These are phyloP conservation scores for Volvariella volvacea DNA, from an alignment of 1,284 basidiomycete genomes.

Conservation along the genomic window DNA sequence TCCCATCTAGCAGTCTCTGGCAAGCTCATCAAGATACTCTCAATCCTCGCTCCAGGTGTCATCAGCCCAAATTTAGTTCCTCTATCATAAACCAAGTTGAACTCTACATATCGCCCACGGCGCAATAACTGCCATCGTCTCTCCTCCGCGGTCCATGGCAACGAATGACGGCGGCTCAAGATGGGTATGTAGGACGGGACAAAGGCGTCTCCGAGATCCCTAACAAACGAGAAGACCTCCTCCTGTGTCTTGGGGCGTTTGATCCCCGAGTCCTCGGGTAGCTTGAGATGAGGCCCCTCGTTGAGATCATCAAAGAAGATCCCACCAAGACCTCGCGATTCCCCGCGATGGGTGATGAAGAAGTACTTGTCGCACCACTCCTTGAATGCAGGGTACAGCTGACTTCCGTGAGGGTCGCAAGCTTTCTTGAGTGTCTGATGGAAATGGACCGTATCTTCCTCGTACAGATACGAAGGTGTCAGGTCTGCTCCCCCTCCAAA, in stretches of 20 bases:
- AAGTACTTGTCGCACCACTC: conserved; percentile 99
- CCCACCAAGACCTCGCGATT: conserved; percentile 89
- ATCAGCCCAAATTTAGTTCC: conserved; percentile 86
- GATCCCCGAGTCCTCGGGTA: conserved; percentile 32
- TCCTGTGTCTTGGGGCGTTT: conserved; percentile 49
- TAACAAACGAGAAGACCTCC: conserved; percentile 74
- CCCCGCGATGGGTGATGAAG: conserved; percentile 86
- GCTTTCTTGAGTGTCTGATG: conserved; percentile 75
- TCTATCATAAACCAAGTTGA: conserved; percentile 87
- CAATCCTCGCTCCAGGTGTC: conserved; percentile 87
- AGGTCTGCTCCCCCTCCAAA: conserved; percentile 97
- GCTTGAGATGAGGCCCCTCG: conserved; percentile 48
- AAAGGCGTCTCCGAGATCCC: conserved; percentile 70
- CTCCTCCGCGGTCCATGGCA: conserved; percentile 56
- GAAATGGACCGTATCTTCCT: conserved; percentile 85
- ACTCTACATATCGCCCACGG: conserved; percentile 89
- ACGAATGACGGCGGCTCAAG: conserved; percentile 49
- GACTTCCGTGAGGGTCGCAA: conserved; percentile 67
- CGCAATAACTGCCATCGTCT: conserved; percentile 88
- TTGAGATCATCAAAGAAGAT: conserved; percentile 95
- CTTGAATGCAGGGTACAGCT: conserved; percentile 82
- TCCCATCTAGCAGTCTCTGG: conserved; percentile 93
- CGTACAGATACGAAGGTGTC: conserved; percentile 90
- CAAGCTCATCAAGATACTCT: conserved; percentile 90
- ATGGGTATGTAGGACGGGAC: conserved; percentile 88